Base-by-base conservation (phyloP, 352 stramenopile genomes). In the Pythium inflatum region DNA sequence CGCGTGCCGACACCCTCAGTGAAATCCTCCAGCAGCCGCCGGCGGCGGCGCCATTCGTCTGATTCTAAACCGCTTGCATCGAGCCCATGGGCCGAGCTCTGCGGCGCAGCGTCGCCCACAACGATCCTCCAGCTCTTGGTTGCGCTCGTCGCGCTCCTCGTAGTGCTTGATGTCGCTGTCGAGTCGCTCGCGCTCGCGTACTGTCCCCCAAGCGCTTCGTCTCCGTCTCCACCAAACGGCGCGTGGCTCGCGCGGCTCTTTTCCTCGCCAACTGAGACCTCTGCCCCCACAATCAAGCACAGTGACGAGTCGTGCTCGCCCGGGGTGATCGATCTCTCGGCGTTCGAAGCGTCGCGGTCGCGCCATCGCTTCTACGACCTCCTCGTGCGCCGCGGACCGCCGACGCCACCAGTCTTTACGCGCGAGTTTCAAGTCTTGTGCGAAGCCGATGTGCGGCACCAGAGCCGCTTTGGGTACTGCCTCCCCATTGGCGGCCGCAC, bases 381-480 rank as follows among this genome's bases (percentile, higher is more conserved):
- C 16, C 53, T 68, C 62, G 45, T 31, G 40, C 27, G 40, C 1
- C 51, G 50, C 16, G 62, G 62, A 1, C 1, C 25, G 38, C 62
- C 62, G 16, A 62, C 50, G 25, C 62, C 40, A 22, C 62, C 62
- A 3, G 51, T 62, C 27, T 64, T 70, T 38, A 33, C 33, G 7
- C 13, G 22, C 20, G 48, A 71, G n/a, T 57, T 67, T 30, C 49
- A 63, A 41, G 50, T 59, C n/a, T 28, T 72, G 34, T 72, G 66
- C 27, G 49, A 67, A 18, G 16, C 56, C 2, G 25, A 45, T 8
- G 51, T 57, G 25, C 66, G 69, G 5, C n/a, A 61, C 55, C 41
- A 62, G 22, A 59, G 57, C n/a, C 46, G 64, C 34, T 86, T 74
- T 62, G 74, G 67, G 14, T 77, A 81, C 46, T 85, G 76, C 28